Conservation (phyloP, 208 protist genomes). For the Trypanosoma caninum region DNA sequence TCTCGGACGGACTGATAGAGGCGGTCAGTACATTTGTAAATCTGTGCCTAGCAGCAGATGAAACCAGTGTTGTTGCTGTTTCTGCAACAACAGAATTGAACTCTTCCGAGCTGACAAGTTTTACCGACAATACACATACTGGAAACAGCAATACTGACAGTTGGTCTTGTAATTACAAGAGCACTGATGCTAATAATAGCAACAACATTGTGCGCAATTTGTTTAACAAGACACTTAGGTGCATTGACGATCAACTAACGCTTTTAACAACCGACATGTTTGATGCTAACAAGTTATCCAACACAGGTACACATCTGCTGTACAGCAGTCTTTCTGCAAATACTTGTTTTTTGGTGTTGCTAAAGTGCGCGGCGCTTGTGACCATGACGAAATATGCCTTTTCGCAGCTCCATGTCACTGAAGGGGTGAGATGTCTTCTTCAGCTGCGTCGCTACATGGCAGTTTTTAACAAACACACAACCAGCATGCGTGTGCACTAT, state of each 20-base stretch:
- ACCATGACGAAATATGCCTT: slow-evolving; percentile 35
- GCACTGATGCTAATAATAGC: background rate
- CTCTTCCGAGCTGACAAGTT: background rate
- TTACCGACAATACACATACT: background rate
- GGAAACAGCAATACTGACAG: background rate
- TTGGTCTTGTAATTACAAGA: background rate
- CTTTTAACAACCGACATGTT: slow-evolving; percentile 16
- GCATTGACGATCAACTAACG: slow-evolving; percentile 32
- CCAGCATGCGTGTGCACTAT: slow-evolving; percentile 29
- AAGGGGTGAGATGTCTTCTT: slow-evolving; percentile 28
- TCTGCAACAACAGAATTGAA: background rate
- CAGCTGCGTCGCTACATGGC: slow-evolving; percentile 41
- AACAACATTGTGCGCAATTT: slow-evolving; percentile 1
- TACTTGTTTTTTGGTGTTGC: slow-evolving; percentile 47
- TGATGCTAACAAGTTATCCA: background rate
- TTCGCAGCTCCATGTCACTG: slow-evolving; percentile 33
- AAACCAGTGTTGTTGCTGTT: background rate
- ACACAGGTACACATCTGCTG: background rate
- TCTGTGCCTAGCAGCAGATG: slow-evolving; percentile 1
- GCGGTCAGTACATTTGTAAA: slow-evolving; percentile 11
- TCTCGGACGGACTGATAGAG: slow-evolving; percentile 15
- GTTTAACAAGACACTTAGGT: slow-evolving; percentile 19
- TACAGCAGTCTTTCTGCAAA: slow-evolving; percentile 24
- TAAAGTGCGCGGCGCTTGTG: slow-evolving; percentile 46
- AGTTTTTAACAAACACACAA: slow-evolving; percentile 39